Evolutionary conservation across 352 stramenopile species (phyloP).

Genomic region (Phytophthora boehmeriae): DNA sequence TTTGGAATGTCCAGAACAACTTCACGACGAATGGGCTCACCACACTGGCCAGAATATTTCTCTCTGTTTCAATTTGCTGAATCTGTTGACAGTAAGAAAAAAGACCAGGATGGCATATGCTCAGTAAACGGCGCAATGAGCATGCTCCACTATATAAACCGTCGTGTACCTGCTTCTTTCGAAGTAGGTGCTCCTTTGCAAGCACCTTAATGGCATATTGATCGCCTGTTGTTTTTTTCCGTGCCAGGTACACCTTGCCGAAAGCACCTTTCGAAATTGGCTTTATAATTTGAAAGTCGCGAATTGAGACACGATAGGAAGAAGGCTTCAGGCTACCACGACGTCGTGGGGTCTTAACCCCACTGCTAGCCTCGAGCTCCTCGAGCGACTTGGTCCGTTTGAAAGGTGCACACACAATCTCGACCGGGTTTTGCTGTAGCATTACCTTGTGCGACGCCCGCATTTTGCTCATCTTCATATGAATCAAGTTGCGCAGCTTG

Average conservation of each 20-base stretch:
- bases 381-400: conserved; percentile 85
- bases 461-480: conserved; percentile 91
- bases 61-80: conserved; percentile 87
- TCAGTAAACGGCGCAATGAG: conserved; percentile 18
- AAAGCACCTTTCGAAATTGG: conserved; percentile 91
- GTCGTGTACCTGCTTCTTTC: conserved; percentile 84
- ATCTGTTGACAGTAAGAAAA: conserved; percentile 47
- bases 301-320: conserved; percentile 70
- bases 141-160: conserved; percentile 2
- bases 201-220: conserved; percentile 93
- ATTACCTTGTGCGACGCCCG: conserved; percentile 81
- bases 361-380: conserved; percentile 51
- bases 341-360: conserved; percentile 13
- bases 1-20: conserved; percentile 92
- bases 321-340: conserved; percentile 30
- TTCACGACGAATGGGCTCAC: conserved; percentile 92
- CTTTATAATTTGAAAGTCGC: conserved; percentile 91
- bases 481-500: conserved; percentile 71
- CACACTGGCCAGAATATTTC: conserved; percentile 87
- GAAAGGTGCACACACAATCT: conserved; percentile 46
- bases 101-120: conserved; percentile 7
- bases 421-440: conserved; percentile 56
- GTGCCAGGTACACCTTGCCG: conserved; percentile 87
- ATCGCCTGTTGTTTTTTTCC: conserved; percentile 88
- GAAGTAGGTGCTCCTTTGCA: conserved; percentile 86